Evolutionary conservation across 768 basidiomycete species (phyloP).

Genomic region (Pulveroboletus sp.): DNA sequence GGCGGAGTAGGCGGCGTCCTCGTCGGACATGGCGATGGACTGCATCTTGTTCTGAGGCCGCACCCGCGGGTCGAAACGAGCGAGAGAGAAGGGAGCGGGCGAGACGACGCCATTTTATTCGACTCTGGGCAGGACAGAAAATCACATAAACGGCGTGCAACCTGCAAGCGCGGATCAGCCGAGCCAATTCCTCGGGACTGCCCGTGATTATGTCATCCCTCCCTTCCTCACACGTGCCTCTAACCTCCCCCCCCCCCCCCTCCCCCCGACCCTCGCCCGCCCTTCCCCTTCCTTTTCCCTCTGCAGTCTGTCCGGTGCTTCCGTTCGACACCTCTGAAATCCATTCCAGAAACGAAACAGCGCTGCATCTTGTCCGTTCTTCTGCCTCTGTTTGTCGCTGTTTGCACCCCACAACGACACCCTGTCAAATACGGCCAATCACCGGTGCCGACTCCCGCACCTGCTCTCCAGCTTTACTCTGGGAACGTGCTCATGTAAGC

Average conservation of each 20-base stretch:
- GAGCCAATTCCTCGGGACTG: constrained; percentile 10
- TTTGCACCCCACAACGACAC: neutral
- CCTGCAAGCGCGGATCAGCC: constrained; percentile 15
- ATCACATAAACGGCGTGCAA: constrained; percentile 17
- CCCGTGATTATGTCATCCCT: constrained; percentile 15
- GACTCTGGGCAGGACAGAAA: neutral
- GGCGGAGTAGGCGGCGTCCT: constrained; percentile 28
- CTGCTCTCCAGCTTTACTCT: no score
- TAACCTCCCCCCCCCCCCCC: no score
- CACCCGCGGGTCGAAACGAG: constrained; percentile 3
- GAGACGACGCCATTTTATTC: constrained; percentile 20
- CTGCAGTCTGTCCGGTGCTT: neutral
- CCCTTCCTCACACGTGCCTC: neutral
- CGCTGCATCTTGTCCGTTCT: no score
- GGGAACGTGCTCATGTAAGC: no score
- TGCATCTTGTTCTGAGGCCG: neutral
- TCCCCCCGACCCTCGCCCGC: neutral
- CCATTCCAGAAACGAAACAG: neutral
- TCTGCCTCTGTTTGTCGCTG: neutral
- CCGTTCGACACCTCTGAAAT: neutral
- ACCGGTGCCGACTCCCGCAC: neutral
- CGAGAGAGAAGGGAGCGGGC: neutral
- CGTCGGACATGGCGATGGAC: constrained; percentile 24
- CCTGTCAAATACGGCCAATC: neutral
- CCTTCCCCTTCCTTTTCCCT: constrained; percentile 4